phyloP scores from a whole-genome alignment of 2,329 filamentous ascomycete species.

The Penicillium thymicola region DNA sequence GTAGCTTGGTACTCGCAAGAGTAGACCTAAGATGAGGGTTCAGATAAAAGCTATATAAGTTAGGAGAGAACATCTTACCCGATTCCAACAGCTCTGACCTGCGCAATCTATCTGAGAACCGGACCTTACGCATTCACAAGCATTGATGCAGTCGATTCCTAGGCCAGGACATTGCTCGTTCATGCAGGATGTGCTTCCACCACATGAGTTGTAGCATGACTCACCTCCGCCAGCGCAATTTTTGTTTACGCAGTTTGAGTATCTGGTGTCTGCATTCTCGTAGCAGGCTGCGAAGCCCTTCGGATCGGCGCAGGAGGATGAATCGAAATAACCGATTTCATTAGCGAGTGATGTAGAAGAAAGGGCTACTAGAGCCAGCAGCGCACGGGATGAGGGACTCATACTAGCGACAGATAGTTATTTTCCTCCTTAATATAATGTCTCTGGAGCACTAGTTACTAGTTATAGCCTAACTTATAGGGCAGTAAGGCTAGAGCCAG shows the following conservation, averaged over 20 bases:
- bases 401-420: not conserved
- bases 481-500: too few species aligned
- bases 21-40: not conserved
- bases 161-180: slow-evolving; percentile 4
- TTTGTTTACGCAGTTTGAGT: slow-evolving; percentile 11
- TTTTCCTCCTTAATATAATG: too few species aligned
- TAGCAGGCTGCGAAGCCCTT: slow-evolving; percentile 13
- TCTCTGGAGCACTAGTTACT: too few species aligned
- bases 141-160: slow-evolving; percentile 16
- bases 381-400: not conserved
- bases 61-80: not conserved
- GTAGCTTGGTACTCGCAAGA: slow-evolving; percentile 13
- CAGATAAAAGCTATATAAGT: not conserved
- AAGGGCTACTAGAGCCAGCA: not conserved
- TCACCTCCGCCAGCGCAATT: slow-evolving; percentile 12
- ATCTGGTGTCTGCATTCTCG: slow-evolving; percentile 3
- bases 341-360: not conserved
- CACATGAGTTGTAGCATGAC: slow-evolving; percentile 7
- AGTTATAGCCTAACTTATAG: too few species aligned
- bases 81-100: slow-evolving; percentile 11
- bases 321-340: slow-evolving; percentile 12
- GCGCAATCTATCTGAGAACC: slow-evolving; percentile 11
- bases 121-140: slow-evolving; percentile 12
- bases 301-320: slow-evolving; percentile 10
- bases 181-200: slow-evolving; percentile 11